Evolutionary conservation across 192 early-diverging fungal species (phyloP), one percentile per base, ranked within the genome.

Genomic region (Umbelopsis isabellina): DNA sequence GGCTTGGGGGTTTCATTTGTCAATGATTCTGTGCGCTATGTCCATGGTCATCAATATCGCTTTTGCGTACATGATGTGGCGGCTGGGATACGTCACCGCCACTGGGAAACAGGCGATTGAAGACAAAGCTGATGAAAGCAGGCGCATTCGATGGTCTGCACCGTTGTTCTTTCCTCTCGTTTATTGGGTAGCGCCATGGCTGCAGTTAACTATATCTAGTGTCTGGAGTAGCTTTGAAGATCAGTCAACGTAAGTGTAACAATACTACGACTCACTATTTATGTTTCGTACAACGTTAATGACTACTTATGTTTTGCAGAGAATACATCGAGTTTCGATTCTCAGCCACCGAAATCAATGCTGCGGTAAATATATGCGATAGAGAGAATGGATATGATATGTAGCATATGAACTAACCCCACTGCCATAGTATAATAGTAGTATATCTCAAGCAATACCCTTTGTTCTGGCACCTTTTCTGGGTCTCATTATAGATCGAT

Each of bases 401-500:
- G 22, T 44, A 0, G 3, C 10, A 69, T 13, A 3, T 47, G 66
- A 8, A 7, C 27, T 67, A 25, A 68, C 11, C 11, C 12, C 7
- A 30, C 13, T 22, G n/a, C 1, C 46, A 21, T 69, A 74, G 72
- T 74, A 76, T 55, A 68, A 75, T 67, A 79, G 77, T 71, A 85
- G 85, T 48, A 79, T 88, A 45, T 72, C 84, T 5, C 86, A 88
- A 58, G 77, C 81, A 3, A 77, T 88, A 50, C 88, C 88, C 9
- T 85, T 89, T 30, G 70, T 84, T 13, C 71, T 82, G 22, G 83
- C 85, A 46, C 78, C 86, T 4, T 27, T 78, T 11, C 49, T 86
- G 30, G 88, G 88, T 11, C 50, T 85, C 10, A 49, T 86, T 25
- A 82, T 87, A 58, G 84, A 89, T 73, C 83, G 82, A 22, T 72